These are phyloP conservation scores for Fusarium sp. DNA, from an alignment of 2,329 filamentous ascomycete species.

Conservation along the genomic window DNA sequence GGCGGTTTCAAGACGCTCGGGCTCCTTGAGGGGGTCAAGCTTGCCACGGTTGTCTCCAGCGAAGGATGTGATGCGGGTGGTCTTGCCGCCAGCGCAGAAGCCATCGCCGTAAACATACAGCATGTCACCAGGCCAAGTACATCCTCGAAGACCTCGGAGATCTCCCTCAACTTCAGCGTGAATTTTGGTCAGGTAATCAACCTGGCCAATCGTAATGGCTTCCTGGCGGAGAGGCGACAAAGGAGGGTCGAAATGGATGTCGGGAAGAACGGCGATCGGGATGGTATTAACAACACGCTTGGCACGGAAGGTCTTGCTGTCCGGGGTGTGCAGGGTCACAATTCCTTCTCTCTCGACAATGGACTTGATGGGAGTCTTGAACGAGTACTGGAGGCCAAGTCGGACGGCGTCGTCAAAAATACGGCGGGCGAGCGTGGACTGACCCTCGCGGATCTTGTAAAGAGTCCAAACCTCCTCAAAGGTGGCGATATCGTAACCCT, in stretches of 20 bases:
- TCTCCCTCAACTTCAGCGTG: slow-evolving; percentile 31
- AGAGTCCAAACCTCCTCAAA: slow-evolving; percentile 21
- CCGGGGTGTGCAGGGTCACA: not conserved
- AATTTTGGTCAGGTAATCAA: slow-evolving; percentile 30
- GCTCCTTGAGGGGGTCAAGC: slow-evolving; percentile 4
- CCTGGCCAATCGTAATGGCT: slow-evolving; percentile 24
- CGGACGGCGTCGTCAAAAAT: slow-evolving; percentile 20
- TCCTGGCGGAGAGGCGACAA: slow-evolving; percentile 29
- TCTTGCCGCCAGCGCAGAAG: slow-evolving; percentile 5
- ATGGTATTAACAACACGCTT: slow-evolving; percentile 42
- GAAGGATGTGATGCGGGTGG: slow-evolving; percentile 12
- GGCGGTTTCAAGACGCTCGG: slow-evolving; percentile 9
- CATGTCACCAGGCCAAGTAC: slow-evolving; percentile 11
- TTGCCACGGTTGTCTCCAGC: slow-evolving; percentile 12
- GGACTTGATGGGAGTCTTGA: slow-evolving; percentile 10
- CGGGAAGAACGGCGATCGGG: slow-evolving; percentile 30
- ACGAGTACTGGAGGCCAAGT: slow-evolving; percentile 9
- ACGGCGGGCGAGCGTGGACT: slow-evolving; percentile 8
- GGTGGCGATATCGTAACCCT: not conserved
- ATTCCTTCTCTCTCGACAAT: slow-evolving; percentile 13
- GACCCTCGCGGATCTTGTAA: slow-evolving; percentile 16
- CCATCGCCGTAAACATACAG: slow-evolving; percentile 26
- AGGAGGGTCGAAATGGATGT: slow-evolving; percentile 31
- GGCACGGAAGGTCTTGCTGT: slow-evolving; percentile 14
- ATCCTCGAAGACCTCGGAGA: slow-evolving; percentile 23